Conservation (phyloP, 2,329 filamentous ascomycete genomes). For the Xylaria sp. region DNA sequence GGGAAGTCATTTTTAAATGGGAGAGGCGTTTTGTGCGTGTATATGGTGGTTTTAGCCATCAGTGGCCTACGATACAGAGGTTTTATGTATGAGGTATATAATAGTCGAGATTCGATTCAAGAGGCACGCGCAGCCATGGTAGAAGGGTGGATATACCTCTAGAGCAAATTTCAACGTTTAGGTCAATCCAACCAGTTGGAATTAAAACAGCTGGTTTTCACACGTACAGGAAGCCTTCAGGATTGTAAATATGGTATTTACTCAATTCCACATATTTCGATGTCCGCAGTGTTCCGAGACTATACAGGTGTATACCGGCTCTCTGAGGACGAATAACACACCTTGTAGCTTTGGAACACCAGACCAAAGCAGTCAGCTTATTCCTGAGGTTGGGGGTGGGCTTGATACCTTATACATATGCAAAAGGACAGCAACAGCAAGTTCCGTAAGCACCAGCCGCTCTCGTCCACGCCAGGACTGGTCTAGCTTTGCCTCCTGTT, state of each 20-base stretch:
- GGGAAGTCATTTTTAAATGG: slow-evolving; percentile 16
- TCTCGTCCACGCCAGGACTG: slow-evolving; percentile 1
- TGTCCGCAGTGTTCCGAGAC: slow-evolving; percentile 2
- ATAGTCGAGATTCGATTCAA: slow-evolving; percentile 24
- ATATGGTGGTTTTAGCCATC: slow-evolving; percentile 27
- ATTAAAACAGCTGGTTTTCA: slow-evolving; percentile 12
- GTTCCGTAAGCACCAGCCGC: slow-evolving; percentile 28
- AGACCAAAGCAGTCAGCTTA: slow-evolving; percentile 31
- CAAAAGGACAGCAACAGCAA: slow-evolving; percentile 24
- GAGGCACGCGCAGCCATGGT: slow-evolving; percentile 18
- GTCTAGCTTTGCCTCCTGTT: slow-evolving; percentile 5
- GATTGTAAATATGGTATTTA: slow-evolving; percentile 25
- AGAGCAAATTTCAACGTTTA: slow-evolving; percentile 31
- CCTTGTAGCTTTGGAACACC: slow-evolving; percentile 16
- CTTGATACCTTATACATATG: slow-evolving; percentile 26
- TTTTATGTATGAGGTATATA: slow-evolving; percentile 39
- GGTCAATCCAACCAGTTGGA: slow-evolving; percentile 29
- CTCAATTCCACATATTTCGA: slow-evolving; percentile 26
- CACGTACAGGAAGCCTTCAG: background rate
- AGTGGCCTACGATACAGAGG: slow-evolving; percentile 37
- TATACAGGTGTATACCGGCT: slow-evolving; percentile 10
- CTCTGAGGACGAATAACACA: slow-evolving; percentile 15
- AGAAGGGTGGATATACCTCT: slow-evolving; percentile 35
- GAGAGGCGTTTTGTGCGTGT: slow-evolving; percentile 37
- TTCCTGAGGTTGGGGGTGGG: slow-evolving; percentile 7